Evolutionary conservation across 2,329 filamentous ascomycete genomes (phyloP).

Genomic region (Penicillium sp.): DNA sequence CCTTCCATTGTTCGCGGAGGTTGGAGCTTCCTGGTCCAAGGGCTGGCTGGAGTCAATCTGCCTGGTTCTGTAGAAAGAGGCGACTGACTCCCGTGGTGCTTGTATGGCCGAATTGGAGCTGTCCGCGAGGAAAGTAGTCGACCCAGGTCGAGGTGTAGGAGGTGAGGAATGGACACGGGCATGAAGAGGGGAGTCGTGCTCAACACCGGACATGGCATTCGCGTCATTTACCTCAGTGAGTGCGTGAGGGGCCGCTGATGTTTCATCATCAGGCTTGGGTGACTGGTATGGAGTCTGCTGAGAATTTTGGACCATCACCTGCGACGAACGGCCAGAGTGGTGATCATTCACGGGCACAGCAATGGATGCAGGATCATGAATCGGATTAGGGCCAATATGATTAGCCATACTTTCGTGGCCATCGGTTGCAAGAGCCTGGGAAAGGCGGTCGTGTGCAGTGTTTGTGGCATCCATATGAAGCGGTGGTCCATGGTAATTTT

Average conservation of each 20-base stretch:
- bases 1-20: conserved; percentile 3
- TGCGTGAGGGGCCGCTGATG: background rate
- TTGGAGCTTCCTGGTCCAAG: conserved; percentile 3
- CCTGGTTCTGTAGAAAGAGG: conserved; percentile 5
- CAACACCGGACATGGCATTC: conserved; percentile 9
- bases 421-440: conserved; percentile 31
- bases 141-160: conserved; percentile 16
- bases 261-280: conserved; percentile 13
- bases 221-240: conserved; percentile 3
- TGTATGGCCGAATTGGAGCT: background rate
- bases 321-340: conserved; percentile 23
- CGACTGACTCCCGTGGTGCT: background rate
- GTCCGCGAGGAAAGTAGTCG: conserved; percentile 4
- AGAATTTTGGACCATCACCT: conserved; percentile 34
- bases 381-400: background rate
- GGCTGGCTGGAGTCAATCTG: conserved; percentile 15
- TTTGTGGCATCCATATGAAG: conserved; percentile 26
- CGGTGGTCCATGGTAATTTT: conserved; percentile 35
- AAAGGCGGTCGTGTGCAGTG: conserved; percentile 35
- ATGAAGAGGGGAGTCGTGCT: conserved; percentile 14
- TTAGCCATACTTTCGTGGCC: conserved; percentile 5
- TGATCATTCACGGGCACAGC: conserved; percentile 6
- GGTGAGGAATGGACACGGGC: conserved; percentile 21
- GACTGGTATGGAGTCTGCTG: conserved; percentile 32
- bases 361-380: background rate